Evolutionary conservation across 441 rosid species (phyloP), one percentile per base, ranked within the genome.

Genomic region (Populus hybrid): DNA sequence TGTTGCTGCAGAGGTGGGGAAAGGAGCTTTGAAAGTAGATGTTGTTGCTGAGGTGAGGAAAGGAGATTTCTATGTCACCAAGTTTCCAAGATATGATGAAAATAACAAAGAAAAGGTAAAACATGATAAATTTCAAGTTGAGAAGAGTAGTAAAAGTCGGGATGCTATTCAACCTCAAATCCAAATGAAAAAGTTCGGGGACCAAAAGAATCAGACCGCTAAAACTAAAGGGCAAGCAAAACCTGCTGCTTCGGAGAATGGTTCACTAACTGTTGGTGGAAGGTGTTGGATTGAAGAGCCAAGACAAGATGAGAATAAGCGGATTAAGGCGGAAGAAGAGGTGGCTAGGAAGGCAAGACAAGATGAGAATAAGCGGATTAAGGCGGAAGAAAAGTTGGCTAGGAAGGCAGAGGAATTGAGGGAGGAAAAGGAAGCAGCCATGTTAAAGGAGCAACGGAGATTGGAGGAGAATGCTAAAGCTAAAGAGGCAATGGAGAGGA

Each of bases 401-500:
- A 89, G 88, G 86, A 88, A 84, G 82, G 95, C 85, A 21, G 96
- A 94, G 69, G 92, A 87, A 84, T 73, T 87, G 87, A 88, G 93
- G 75, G 88, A 86, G 84, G 85, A 84, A 67, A 90, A 87, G 85
- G 97, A 89, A 86, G 92, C 85, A 30, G 89, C 88, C 32, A 84
- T 75, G 79, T 70, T 92, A 82, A 88, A 79, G 85, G 97, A 92
- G 80, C 97, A 90, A 70, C 86, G 71, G 63, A 87, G 89, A 70
- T 83, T 89, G 76, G 97, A 92, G 82, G 94, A 92, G 85, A 91
- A 83, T 76, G 88, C 89, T 42, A 94, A 94, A 83, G 92, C 95
- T 23, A 89, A 85, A 82, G 98, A 91, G 75, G 97, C 97, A 72
- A 72, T 85, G 82, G 95, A 92, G 85, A 89, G 97, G 83, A 94